Base-by-base conservation (phyloP, 352 stramenopile species). In the Pythium monospermum region DNA sequence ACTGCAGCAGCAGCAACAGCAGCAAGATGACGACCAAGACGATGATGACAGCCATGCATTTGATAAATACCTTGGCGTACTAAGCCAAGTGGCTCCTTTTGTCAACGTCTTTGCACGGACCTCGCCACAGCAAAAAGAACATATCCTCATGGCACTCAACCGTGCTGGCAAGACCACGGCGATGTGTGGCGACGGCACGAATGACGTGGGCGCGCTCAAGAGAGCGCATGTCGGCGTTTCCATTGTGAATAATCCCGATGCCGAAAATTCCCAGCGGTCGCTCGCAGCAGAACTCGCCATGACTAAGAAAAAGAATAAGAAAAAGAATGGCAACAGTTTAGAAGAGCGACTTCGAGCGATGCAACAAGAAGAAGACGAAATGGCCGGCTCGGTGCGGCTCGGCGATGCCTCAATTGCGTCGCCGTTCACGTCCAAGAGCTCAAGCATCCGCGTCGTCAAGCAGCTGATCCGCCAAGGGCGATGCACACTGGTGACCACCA, bases 161-260 rank as follows among this genome's bases (percentile, higher is more conserved):
- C 68, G 70, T 2, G 68, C 58, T n/a, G 92, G 90, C 11, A 66
- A 72, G 66, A 91, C 57, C 16, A 97, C 88, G 2, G 68, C 95
- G 1, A 98, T 98, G 91, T 98, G 94, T 53, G 95, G 95, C n/a
- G 95, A 98, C 56, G 95, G 95, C 37, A 96, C 85, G 7, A 99
- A 99, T 66, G 96, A 98, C 64, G 85, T 97, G 11, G 88, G 88
- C 28, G 87, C 87, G 10, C 57, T 96, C 3, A 96, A 96, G 53
- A 76, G 88, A 35, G 90, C 95, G 10, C 84, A 97, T 57, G 86
- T 98, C 27, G 95, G 92, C 8, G 87, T 99, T 33, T 97, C 89
- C 7, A 96, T 99, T 26, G 85, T 98, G 22, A 97, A 76, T 39
- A 65, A 59, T 27, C 59, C 63, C 1, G 59, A 69, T 11, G 38